Base-by-base conservation (phyloP, 345 rosid genomes). In the Syzygium oleosum region DNA sequence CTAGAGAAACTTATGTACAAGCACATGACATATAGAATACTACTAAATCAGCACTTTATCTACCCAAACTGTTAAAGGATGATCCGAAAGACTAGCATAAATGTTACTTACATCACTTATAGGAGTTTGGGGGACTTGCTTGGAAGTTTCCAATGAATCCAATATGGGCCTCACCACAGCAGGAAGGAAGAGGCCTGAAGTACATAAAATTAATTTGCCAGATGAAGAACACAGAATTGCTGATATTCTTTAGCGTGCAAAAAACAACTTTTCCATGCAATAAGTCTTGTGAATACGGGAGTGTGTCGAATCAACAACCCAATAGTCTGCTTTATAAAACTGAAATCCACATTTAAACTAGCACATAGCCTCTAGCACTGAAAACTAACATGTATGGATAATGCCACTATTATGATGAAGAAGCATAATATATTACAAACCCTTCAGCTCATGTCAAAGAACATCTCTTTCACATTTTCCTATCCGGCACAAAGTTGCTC, bases 81-180 rank as follows among this genome's bases (percentile, higher is more conserved):
- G 56, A 38, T 9, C n/a, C 10, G 27, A 68, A 61, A 25, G 79
- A 87, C 56, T 23, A 34, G 56, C 88, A 84, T 19, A 49, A 84
- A 88, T 25, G 51, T 73, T 58, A 88, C 99, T 94, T 88, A 98
- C 99, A 91, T 96, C 95, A 59, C 91, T 94, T 85, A 96, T 89
- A 29, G 98, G 91, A 86, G 98, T 96, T 65, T 93, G 97, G 85
- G 93, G 93, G 85, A 98, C 98, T 91, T 95, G 92, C 91, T 98
- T 96, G 80, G 97, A 92, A 38, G 98, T 90, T 91, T 96, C 99
- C 27, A 95, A 90, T 22, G 99, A 98, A 90, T 98, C 99, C 46
- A 98, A 91, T 29, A 98, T 94, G 88, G 99, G 99, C 91, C 98
- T 95, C 85, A 97, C 99, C 84, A 95, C 96, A 85, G 99, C 99